Percentiles rank a stretch among this genome's conserved stretches.
phyloP scores from a whole-genome alignment of 768 basidiomycete species.

The Porphyrellus cyaneotinctus region DNA sequence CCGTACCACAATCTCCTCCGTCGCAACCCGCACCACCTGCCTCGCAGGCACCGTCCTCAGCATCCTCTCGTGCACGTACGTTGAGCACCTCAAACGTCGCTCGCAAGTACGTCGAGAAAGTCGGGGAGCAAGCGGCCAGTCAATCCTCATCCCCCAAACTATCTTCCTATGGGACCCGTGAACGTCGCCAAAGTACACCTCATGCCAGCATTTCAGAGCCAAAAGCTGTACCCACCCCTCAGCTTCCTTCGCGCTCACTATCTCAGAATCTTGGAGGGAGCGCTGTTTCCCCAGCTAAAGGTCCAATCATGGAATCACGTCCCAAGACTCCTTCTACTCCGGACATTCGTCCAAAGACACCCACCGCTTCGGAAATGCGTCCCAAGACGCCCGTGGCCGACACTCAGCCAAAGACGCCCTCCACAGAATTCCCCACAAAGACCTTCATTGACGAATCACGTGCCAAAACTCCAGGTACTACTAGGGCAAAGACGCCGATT shows the following conservation, averaged over 20 bases:
- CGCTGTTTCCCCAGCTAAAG: constrained; percentile 11
- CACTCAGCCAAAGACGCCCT: constrained; percentile 15
- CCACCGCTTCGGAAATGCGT: constrained; percentile 13
- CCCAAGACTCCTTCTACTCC: constrained; percentile 16
- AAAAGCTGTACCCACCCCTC: constrained; percentile 13
- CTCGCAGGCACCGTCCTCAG: constrained; percentile 12
- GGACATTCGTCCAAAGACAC: constrained; percentile 23
- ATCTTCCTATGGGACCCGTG: constrained; percentile 33
- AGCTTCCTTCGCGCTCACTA: constrained; percentile 10
- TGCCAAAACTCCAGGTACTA: constrained; percentile 15
- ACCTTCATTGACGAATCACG: constrained; percentile 17
- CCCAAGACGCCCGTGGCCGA: constrained; percentile 23
- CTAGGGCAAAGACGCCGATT: constrained; percentile 14
- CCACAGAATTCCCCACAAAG: constrained; percentile 11
- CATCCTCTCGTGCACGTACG: constrained; percentile 26
- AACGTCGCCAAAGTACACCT: constrained; percentile 51
- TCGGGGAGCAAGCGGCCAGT: constrained; percentile 36
- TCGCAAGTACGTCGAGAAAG: constrained; percentile 35
- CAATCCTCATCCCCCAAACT: constrained; percentile 28
- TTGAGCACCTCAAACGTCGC: constrained; percentile 35
- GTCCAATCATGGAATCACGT: constrained; percentile 14
- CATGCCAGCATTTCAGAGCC: constrained; percentile 18
- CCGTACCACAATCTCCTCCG: background rate
- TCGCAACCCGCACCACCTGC: background rate
- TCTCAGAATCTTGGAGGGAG: constrained; percentile 21